Base-by-base conservation (phyloP, 1,284 basidiomycete species). In the Sphagnurus paluster region DNA sequence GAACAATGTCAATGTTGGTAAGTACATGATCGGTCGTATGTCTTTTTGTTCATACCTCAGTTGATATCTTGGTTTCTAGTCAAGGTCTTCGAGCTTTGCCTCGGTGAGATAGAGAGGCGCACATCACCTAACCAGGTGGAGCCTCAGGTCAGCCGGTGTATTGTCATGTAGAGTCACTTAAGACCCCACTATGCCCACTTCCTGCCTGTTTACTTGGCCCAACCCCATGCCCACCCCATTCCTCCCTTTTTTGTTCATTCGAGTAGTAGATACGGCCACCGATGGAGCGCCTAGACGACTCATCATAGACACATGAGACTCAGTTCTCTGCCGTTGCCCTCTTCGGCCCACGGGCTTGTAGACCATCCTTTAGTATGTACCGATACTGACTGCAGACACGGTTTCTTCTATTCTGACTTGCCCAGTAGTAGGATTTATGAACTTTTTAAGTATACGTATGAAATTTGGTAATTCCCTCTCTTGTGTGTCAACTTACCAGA, bases 41-140 rank as follows among this genome's bases (percentile, higher is more conserved):
- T 26, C 29, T 21, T 16, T 34, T 41, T 19, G 19, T 8, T 14
- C n/a, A 10, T 23, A 26, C 14, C 39, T 23, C 20, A 28, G 32
- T 35, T 14, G 19, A 10, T 7, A 34, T 52, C 40, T 41, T 9
- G 26, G 17, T 41, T 44, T 41, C 9, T 58, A 94, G 92, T 76
- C 67, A 85, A 87, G 62, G 92, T 94, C 6, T 97, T 97, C 55
- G 91, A 97, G 58, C 76, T 88, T 34, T 90, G 92, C 61, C 77
- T 97, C 48, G 82, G 72, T 32, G 90, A 97, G 68, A 94, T 97
- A 57, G 90, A 93, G 75, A 87, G 84, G 61, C 73, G 79, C 40
- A 75, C 80, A 13, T 54, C 65, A 25, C 77, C 75, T 48, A 76
- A 74, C 62, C 77, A 85, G 63, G 57, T 72, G 5, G 85, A 81